These are phyloP conservation scores for Fusarium sp. DNA, from an alignment of 2,329 filamentous ascomycete species.

Conservation along the genomic window DNA sequence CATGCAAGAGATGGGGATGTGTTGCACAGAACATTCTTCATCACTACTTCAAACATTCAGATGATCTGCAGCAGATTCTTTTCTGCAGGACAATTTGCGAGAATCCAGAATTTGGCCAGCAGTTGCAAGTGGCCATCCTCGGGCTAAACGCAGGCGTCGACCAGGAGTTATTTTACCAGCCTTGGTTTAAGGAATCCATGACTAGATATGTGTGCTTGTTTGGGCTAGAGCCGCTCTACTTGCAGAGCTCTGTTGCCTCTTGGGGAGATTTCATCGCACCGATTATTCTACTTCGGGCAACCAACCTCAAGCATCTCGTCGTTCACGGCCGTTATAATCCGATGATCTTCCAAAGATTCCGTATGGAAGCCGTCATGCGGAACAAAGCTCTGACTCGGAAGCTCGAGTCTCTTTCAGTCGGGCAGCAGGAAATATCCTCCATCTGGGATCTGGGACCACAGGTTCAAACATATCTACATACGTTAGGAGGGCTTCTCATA, in stretches of 20 bases:
- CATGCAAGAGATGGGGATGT: neutral
- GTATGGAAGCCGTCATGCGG: neutral
- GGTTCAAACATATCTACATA: neutral
- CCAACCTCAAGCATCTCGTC: neutral
- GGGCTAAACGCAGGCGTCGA: neutral
- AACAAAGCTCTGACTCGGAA: neutral
- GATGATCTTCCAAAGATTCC: neutral
- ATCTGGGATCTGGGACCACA: rapidly evolving
- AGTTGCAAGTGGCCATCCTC: neutral
- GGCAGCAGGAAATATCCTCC: neutral
- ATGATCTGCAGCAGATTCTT: neutral
- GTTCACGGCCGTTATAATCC: neutral
- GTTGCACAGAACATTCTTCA: constrained; percentile 9
- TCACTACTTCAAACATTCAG: constrained; percentile 7
- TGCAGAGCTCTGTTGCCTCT: neutral
- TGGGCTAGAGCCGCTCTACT: neutral
- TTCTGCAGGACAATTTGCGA: constrained; percentile 3
- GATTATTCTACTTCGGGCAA: neutral
- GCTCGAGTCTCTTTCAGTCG: neutral
- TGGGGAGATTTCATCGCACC: neutral
- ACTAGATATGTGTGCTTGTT: neutral
- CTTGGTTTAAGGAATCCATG: neutral
- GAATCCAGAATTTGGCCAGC: neutral
- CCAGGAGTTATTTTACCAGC: rapidly evolving
- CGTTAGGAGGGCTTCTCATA: neutral